Base-by-base conservation (phyloP, 495 filamentous ascomycete species). In the Clavariopsis aquatica region DNA sequence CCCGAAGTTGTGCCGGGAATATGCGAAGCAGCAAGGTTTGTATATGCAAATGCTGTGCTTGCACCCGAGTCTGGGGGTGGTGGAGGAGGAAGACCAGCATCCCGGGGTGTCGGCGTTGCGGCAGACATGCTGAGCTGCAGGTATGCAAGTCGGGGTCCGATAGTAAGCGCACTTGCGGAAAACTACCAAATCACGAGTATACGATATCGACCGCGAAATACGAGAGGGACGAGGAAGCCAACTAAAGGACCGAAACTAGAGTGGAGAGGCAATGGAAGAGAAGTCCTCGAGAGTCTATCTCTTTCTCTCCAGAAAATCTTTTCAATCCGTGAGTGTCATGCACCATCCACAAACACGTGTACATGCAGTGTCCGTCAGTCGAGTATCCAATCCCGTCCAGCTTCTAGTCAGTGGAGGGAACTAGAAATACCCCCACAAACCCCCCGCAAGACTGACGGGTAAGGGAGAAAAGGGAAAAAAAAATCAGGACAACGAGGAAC, bases 11-110 rank as follows among this genome's bases (percentile, higher is more conserved):
- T 27, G 43, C 20, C 38, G 24, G 49, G 31, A 15, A 23, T 10
- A 26, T 5, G 43, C 15, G 46, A 26, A 5, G 38, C 2, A 22
- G 28, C 24, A 17, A 45, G 17, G 2, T 15, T 23, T 15, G 22
- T 9, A 3, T 24, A 27, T 22, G 28, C 51, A 19, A 27, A 49
- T 9, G 24, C 26, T 15, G 20, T 22, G 47, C 26, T 49, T 7
- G 22, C 23, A 13, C 26, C 1, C n/a, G 52, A 24, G 3, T 17
- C 34, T 15, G 23, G 19, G 0, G 63, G 49, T 27, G 63, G 49
- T 27, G 63, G 63, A 1, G 63, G 55, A n/a, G 63, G 56, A 20
- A 66, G 63, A 6, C 63, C 63, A 7, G 63, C 46, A 41, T 66
- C 63, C 29, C 24, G 57, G 9, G 63, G 63, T 7, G 63, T 66